phyloP scores from a whole-genome alignment of 768 basidiomycete species.

The Boletus rufocinnamomeus region DNA sequence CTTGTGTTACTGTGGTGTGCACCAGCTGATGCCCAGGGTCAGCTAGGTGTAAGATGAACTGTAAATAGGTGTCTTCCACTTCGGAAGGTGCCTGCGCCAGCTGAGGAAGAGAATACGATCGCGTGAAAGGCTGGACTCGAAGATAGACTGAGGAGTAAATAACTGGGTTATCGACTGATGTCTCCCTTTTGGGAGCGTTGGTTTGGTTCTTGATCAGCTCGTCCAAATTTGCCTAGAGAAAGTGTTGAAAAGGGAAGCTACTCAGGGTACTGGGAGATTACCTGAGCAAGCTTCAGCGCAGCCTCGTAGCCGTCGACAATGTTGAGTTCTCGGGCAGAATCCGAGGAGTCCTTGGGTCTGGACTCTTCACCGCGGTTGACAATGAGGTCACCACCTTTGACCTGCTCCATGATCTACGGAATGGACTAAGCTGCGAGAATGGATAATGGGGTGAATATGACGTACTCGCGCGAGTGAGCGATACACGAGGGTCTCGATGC shows the following conservation, averaged over 20 bases:
- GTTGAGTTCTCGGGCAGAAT: constrained; percentile 68
- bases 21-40: constrained; percentile 82
- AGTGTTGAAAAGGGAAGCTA: constrained; percentile 1
- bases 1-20: constrained; percentile 80
- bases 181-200: constrained; percentile 29
- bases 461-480: constrained; percentile 78
- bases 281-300: constrained; percentile 85
- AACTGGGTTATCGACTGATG: constrained; percentile 55
- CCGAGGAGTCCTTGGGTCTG: constrained; percentile 56
- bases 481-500: constrained; percentile 93
- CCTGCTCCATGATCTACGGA: constrained; percentile 85
- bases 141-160: constrained; percentile 91
- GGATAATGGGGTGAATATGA: not conserved
- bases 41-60: constrained; percentile 62
- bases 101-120: constrained; percentile 49
- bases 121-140: constrained; percentile 87
- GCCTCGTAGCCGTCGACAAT: constrained; percentile 82
- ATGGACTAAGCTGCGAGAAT: constrained; percentile 6
- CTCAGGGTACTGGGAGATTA: constrained; percentile 31
- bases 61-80: constrained; percentile 43
- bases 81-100: constrained; percentile 27
- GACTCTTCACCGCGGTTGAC: constrained; percentile 83
- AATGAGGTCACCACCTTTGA: constrained; percentile 88
- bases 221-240: constrained; percentile 68
- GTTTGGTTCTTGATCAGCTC: constrained; percentile 70